Conservation (phyloP, 1,284 basidiomycete species). For the Wolfiporia cocos region DNA sequence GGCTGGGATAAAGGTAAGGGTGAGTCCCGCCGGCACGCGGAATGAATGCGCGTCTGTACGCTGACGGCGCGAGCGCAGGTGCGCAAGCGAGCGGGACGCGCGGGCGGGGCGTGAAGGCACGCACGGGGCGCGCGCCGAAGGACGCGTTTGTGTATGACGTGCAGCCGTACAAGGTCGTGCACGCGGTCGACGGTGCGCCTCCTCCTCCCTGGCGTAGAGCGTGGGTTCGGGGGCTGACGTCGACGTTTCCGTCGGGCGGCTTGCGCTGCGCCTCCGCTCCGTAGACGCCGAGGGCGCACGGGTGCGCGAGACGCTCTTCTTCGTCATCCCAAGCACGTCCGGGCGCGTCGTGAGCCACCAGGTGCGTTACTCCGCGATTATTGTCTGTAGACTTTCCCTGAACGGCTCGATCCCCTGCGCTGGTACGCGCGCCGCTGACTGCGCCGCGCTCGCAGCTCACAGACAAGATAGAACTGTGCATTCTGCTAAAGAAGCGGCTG, state of each 20-base stretch:
- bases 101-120: no score
- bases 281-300: slow-evolving; percentile 1
- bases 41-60: neutral
- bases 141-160: slow-evolving; percentile 24
- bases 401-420: neutral
- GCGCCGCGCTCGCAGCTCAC: slow-evolving; percentile 16
- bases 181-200: slow-evolving; percentile 13
- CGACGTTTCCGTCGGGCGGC: neutral
- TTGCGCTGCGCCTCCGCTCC: no score
- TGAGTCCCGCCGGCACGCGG: neutral
- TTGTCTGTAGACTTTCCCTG: neutral
- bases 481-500: slow-evolving; percentile 19
- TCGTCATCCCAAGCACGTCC: slow-evolving; percentile 62
- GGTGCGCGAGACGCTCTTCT: slow-evolving; percentile 52
- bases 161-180: slow-evolving; percentile 45
- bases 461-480: slow-evolving; percentile 26
- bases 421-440: neutral
- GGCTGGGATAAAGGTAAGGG: neutral
- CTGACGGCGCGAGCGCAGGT: neutral
- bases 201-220: slow-evolving; percentile 12
- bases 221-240: slow-evolving; percentile 13
- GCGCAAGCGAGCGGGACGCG: neutral
- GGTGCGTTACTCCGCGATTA: slow-evolving; percentile 28
- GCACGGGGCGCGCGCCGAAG: neutral
- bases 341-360: slow-evolving; percentile 58